Percentiles rank a stretch among this genome's conserved stretches.
Evolutionary conservation across 129 eudicot species (phyloP).

Genomic region (sunflower (Helianthus annuus)): HanXRQr2.0-SUNRISE NC_035435.2:63430704-63431203

Average conservation of each 20-base stretch:
- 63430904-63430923: neutral
- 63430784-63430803: no score
- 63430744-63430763: no score
- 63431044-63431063: neutral
- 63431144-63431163: constrained; percentile 16
- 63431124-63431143: neutral
- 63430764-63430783: no score
- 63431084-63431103: neutral
- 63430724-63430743: no score
- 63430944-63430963: neutral
- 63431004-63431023: neutral
- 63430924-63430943: neutral
- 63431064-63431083: constrained; percentile 5
- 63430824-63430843: no score
- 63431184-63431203: constrained; percentile 53
- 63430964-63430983: neutral
- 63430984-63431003: neutral
- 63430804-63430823: no score
- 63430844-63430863: neutral
- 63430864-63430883: neutral
- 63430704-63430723: no score
- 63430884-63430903: neutral
- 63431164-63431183: constrained; percentile 49
- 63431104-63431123: neutral
- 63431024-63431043: neutral